Evolutionary conservation across 345 rosid species (phyloP).

Genomic region (Syzygium jambos): DNA sequence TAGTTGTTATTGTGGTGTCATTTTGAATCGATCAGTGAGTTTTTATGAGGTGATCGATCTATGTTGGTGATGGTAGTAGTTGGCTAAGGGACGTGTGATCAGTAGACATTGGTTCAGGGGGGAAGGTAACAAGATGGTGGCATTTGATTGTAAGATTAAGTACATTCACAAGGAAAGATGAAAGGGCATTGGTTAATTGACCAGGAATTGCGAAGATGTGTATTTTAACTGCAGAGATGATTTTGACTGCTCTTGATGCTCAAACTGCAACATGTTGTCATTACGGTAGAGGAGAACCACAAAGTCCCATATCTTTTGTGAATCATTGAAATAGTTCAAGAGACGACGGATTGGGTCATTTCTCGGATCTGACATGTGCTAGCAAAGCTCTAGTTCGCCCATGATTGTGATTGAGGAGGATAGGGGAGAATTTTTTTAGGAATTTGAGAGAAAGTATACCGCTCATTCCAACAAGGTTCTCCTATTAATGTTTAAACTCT

Average conservation of each 20-base stretch:
- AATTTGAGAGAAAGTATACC: neutral
- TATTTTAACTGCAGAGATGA: neutral
- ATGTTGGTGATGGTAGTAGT: neutral
- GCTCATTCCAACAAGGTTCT: neutral
- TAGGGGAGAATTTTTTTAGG: neutral
- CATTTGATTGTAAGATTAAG: neutral
- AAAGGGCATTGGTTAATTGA: neutral
- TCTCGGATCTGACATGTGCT: neutral
- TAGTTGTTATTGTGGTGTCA: neutral
- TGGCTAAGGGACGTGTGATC: neutral
- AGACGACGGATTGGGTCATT: neutral
- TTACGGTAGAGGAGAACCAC: neutral
- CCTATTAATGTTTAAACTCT: neutral
- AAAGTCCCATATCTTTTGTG: neutral
- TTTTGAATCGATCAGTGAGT: neutral
- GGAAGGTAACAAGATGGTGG: neutral
- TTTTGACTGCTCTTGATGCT: neutral
- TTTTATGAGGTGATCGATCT: neutral
- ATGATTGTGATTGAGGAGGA: neutral
- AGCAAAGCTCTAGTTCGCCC: neutral
- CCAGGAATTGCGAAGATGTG: neutral
- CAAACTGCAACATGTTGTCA: neutral
- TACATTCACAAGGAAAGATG: neutral
- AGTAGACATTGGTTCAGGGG: neutral
- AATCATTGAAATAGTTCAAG: neutral